phyloP scores from a whole-genome alignment of 2,329 filamentous ascomycete genomes.

The Cryphonectria japonica region DNA sequence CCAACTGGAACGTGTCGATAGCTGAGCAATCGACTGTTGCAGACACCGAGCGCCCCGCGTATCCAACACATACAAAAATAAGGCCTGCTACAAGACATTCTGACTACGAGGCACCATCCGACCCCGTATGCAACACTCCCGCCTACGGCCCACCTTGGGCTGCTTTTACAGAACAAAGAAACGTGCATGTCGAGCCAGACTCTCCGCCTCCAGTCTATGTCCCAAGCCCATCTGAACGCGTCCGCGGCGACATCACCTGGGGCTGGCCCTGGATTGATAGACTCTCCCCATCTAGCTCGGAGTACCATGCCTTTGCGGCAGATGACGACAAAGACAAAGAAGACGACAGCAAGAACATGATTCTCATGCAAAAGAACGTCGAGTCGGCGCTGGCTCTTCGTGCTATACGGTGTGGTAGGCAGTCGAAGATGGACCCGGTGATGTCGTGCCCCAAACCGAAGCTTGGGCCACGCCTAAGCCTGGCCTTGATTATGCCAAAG shows the following conservation, averaged over 20 bases:
- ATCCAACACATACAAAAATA: not conserved
- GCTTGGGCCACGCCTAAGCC: not conserved
- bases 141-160: not conserved
- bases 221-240: not conserved
- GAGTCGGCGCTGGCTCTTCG: not conserved
- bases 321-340: not conserved
- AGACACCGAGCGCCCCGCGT: not conserved
- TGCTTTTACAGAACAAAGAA: no score
- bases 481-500: not conserved
- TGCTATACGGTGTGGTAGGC: no score
- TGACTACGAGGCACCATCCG: not conserved
- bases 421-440: not conserved
- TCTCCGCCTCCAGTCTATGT: constrained; percentile 6
- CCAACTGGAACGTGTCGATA: not conserved
- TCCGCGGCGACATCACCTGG: not conserved
- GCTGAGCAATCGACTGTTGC: not conserved
- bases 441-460: not conserved
- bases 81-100: not conserved
- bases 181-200: not conserved
- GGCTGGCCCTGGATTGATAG: not conserved
- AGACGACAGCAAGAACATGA: not conserved
- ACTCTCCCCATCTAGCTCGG: not conserved
- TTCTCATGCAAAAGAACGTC: not conserved
- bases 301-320: not conserved
- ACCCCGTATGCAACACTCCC: not conserved